These are phyloP conservation scores for Aureobasidium uvarum DNA, from an alignment of 2,329 filamentous ascomycete genomes.

Conservation along the genomic window DNA sequence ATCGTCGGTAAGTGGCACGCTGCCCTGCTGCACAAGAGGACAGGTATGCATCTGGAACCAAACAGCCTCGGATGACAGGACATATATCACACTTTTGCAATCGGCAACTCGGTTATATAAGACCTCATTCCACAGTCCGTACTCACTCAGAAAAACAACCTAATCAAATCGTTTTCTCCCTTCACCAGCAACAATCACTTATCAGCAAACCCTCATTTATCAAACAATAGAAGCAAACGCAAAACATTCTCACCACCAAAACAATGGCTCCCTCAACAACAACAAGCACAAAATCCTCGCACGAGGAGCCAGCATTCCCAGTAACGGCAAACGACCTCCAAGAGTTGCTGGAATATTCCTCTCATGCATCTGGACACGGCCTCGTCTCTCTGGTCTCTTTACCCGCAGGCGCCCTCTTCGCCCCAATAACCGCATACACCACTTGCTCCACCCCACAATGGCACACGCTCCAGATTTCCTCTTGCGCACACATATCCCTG, in stretches of 20 bases:
- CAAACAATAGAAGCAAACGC: no score
- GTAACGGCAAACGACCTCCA: conserved; percentile 38
- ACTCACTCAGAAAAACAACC: no score
- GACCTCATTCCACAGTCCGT: no score
- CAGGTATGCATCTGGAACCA: no score
- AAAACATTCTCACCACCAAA: neutral
- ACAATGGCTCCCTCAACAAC: neutral
- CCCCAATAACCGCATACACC: conserved; percentile 45
- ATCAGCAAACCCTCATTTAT: neutral
- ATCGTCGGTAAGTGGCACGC: no score
- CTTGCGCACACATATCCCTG: conserved; percentile 54
- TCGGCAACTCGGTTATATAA: no score
- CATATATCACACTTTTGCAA: no score
- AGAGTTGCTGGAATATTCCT: conserved; percentile 41
- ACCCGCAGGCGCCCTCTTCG: conserved; percentile 52
- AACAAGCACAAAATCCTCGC: neutral
- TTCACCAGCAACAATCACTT: no score
- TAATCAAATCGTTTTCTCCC: no score
- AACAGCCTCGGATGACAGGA: no score
- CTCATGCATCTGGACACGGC: conserved; percentile 43
- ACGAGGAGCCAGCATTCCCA: conserved; percentile 30
- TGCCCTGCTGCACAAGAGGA: no score
- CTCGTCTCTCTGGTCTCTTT: conserved; percentile 52
- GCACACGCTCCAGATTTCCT: conserved; percentile 53
- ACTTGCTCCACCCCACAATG: conserved; percentile 48